Evolutionary conservation across 1,284 basidiomycete genomes (phyloP).

Genomic region (Blastosporella zonata): DNA sequence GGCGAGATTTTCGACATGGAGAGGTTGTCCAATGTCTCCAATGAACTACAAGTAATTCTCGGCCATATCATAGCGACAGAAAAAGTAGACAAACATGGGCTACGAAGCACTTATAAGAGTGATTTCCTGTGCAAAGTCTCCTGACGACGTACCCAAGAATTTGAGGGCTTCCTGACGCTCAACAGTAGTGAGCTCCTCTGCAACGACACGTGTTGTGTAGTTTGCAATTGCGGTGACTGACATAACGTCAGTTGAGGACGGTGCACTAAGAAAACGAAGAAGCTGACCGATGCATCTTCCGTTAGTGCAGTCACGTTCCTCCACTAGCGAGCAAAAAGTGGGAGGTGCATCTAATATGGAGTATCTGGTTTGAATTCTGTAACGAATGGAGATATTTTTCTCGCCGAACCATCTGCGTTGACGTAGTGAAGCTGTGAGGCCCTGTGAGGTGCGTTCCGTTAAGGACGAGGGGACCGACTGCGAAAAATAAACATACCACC

Average conservation of each 20-base stretch:
- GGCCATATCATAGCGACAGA: not conserved
- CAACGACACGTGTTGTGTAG: slow-evolving; percentile 46
- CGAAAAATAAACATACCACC: slow-evolving; percentile 29
- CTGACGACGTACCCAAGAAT: slow-evolving; percentile 37
- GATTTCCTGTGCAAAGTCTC: not conserved
- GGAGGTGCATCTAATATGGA: slow-evolving; percentile 39
- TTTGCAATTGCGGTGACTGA: slow-evolving; percentile 52
- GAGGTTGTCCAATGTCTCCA: slow-evolving; percentile 50
- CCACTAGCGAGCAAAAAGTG: slow-evolving; percentile 45
- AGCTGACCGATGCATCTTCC: slow-evolving; percentile 42
- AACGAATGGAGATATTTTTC: not conserved
- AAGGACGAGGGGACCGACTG: not conserved
- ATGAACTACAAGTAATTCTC: slow-evolving; percentile 35
- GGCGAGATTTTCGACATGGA: slow-evolving; percentile 43
- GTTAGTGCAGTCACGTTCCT: slow-evolving; percentile 42
- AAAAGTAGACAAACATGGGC: slow-evolving; percentile 32
- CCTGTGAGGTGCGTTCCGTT: slow-evolving; percentile 23
- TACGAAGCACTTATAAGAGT: slow-evolving; percentile 13
- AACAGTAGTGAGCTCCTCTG: slow-evolving; percentile 35
- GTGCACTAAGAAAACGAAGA: not conserved
- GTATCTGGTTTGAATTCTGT: not conserved
- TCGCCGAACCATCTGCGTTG: slow-evolving; percentile 41
- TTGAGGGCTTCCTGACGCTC: slow-evolving; percentile 49
- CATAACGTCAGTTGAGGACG: not conserved
- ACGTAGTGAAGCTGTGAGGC: slow-evolving; percentile 43